Percentiles rank a stretch among this genome's conserved stretches.
Evolutionary conservation across 805 yeast genomes (phyloP).

Genomic region (Kluyveromyces wickerhamii): DNA sequence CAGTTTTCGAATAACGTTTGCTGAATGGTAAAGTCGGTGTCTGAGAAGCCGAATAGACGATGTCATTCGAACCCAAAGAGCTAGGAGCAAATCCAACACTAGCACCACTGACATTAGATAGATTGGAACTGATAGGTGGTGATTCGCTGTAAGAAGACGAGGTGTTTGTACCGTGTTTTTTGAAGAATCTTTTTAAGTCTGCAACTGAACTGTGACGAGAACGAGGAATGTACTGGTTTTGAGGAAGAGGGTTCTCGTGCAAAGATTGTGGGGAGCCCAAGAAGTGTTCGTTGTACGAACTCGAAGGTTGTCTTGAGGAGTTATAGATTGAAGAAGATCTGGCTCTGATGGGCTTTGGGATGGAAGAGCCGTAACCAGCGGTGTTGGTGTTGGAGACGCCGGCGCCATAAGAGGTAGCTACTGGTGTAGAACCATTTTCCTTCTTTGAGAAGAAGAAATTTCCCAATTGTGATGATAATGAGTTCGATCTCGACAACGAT

Average conservation of each 20-base stretch:
- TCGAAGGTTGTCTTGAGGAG: conserved; percentile 29
- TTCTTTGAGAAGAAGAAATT: conserved; percentile 27
- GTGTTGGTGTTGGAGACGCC: conserved; percentile 9
- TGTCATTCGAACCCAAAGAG: conserved; percentile 33
- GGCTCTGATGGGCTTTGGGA: conserved; percentile 30
- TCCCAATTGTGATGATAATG: conserved; percentile 30
- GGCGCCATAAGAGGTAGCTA: conserved; percentile 4
- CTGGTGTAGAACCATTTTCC: conserved; percentile 1
- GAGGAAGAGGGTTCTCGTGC: conserved; percentile 32
- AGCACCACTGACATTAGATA: conserved; percentile 12
- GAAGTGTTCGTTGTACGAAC: conserved; percentile 19
- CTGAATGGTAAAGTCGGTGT: conserved; percentile 49
- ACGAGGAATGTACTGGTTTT: conserved; percentile 32
- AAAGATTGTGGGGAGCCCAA: conserved; percentile 26
- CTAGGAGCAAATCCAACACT: conserved; percentile 18
- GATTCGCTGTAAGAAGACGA: conserved; percentile 20
- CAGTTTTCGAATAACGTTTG: conserved; percentile 71
- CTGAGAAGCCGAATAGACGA: conserved; percentile 29
- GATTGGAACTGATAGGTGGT: conserved; percentile 12
- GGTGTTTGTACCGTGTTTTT: conserved; percentile 28
- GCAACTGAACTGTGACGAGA: conserved; percentile 74
- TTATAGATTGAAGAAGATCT: conserved; percentile 29
- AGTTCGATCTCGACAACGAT: conserved; percentile 26
- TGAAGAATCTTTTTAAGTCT: conserved; percentile 66
- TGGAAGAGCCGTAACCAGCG: conserved; percentile 19